Base-by-base conservation (phyloP, 805 yeast species). In the Saturnispora kantuleensis region DNA sequence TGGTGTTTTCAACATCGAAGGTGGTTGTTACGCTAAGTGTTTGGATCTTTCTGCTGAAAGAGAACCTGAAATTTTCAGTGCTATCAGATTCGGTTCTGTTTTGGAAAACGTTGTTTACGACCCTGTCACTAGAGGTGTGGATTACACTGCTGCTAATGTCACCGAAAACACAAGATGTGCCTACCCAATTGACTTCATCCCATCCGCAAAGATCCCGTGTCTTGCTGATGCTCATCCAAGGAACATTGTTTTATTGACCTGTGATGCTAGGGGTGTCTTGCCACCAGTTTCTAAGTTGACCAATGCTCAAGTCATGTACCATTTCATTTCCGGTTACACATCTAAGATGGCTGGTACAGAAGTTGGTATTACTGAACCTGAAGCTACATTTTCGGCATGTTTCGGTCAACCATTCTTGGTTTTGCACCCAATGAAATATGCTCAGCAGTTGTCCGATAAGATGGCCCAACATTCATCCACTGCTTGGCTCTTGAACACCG, bases 271-370 rank as follows among this genome's bases (percentile, higher is more conserved):
- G 50, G 98, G 98, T 71, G 97, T 90, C 34, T 74, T 90, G 58
- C 98, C 98, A 45, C 97, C 97, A 52, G 94, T 90, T 52, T 88
- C 97, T 52, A 86, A 82, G 69, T 77, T 90, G 65, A 76, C 95
- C 35, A 87, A 87, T 62, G 85, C 90, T 57, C 97, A 90, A 71
- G 97, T 90, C 53, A 90, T 93, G 97, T 90, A 93, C 77, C 97
- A 90, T 71, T 90, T 90, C 71, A 90, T 90, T 57, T 84, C 95
- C 52, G 98, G 98, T 60, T 90, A 90, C 77, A 90, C 98, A 50
- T 90, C 97, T 46, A 90, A 93, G 79, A 90, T 90, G 95, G 96
- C 98, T 50, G 97, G 97, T 66, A 90, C 98, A 44, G 98, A 90
- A 71, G 94, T 86, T 66, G 98, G 98, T 68, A 86, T 90, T 54